phyloP scores from a whole-genome alignment of 2,329 filamentous ascomycete genomes.

The Iodosphaeria phyllophila region DNA sequence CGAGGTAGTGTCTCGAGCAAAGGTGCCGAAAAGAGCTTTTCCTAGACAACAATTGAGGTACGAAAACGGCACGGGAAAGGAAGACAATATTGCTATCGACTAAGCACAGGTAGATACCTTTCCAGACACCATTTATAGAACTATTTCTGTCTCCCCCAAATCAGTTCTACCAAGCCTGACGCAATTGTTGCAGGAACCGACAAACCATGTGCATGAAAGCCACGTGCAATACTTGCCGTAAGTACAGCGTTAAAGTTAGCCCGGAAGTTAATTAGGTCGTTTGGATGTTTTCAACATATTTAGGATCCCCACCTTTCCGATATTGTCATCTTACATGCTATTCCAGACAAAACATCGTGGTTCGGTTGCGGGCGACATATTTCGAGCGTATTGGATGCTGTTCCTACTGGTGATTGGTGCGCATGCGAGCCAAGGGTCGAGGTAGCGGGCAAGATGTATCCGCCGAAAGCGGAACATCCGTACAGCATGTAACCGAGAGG shows the following conservation, averaged over 20 bases:
- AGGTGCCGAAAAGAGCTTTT: too few relatives aligned
- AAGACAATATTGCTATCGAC: too few relatives aligned
- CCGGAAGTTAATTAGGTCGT: too few relatives aligned
- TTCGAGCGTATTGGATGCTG: slow-evolving; percentile 37
- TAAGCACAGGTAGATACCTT: too few relatives aligned
- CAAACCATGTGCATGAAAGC: slow-evolving; percentile 45
- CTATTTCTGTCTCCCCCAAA: too few relatives aligned
- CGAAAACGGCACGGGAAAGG: too few relatives aligned
- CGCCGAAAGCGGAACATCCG: slow-evolving; percentile 45
- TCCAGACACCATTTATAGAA: too few relatives aligned
- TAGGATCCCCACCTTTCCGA: slow-evolving; percentile 1
- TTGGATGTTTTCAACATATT: too few relatives aligned
- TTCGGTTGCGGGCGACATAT: slow-evolving; percentile 47
- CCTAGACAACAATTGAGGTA: too few relatives aligned
- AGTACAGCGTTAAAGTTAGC: slow-evolving; percentile 13
- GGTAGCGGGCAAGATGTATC: slow-evolving; percentile 41
- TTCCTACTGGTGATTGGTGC: slow-evolving; percentile 43
- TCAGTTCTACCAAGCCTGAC: too few relatives aligned
- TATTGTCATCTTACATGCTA: neutral
- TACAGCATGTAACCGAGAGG: slow-evolving; percentile 3
- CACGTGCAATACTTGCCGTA: slow-evolving; percentile 43
- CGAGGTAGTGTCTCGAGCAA: too few relatives aligned
- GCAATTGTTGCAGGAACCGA: neutral
- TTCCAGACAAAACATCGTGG: slow-evolving; percentile 40
- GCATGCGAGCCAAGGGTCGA: slow-evolving; percentile 44